phyloP scores from a whole-genome alignment of 164 flowering plant genomes.

The Umbilicus rupestris region DNA sequence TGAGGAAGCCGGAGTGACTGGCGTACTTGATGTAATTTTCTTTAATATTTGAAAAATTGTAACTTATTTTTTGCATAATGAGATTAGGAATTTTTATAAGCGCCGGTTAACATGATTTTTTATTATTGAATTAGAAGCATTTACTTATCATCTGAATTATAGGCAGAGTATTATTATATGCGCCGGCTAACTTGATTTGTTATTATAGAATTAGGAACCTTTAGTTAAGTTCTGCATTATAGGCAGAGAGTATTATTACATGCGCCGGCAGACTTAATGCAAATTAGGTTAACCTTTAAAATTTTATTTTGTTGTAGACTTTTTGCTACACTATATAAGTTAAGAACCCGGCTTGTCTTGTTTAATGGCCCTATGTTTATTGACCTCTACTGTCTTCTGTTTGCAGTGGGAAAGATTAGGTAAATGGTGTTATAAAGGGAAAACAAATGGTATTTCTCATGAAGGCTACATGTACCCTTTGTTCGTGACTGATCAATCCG shows the following conservation, averaged over 20 bases:
- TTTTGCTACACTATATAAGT: not conserved
- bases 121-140: not conserved
- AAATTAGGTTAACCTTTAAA: not conserved
- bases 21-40: conserved; percentile 3
- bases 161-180: not conserved
- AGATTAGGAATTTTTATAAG: not conserved
- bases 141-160: not conserved
- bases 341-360: not conserved
- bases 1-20: conserved; percentile 8
- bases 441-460: not conserved
- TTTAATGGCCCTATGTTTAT: not conserved
- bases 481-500: conserved; percentile 1
- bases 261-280: not conserved
- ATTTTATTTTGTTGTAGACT: not conserved
- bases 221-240: not conserved
- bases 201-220: not conserved
- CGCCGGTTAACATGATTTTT: conserved; percentile 1
- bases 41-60: not conserved
- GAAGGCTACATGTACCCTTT: conserved; percentile 4
- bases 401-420: conserved; percentile 4
- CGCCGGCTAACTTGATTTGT: conserved; percentile 1
- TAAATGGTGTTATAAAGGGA: conserved; percentile 4
- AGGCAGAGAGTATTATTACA: not conserved
- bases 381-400: not conserved
- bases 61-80: not conserved